Evolutionary conservation across 179 eudicot genomes (phyloP).

Genomic region (Beta lomatogona): DNA sequence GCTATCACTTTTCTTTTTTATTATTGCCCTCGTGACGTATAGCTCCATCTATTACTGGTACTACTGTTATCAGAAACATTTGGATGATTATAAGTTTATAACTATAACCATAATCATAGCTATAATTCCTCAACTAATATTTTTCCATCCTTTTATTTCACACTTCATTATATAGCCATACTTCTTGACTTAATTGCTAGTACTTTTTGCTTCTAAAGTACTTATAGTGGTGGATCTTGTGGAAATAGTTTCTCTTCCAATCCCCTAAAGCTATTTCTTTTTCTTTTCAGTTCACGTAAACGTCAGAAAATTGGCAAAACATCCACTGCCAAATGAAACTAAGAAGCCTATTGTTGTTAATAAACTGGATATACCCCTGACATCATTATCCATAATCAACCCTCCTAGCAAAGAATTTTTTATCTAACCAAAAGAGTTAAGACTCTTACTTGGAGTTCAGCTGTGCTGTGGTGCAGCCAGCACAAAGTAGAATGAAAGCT

Average conservation of each 20-base stretch:
- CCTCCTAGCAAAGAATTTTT: neutral
- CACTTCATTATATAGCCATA: too few relatives aligned
- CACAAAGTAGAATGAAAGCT: slow-evolving; percentile 88
- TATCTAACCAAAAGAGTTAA: neutral
- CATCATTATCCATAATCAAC: slow-evolving; percentile 1
- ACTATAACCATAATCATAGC: neutral
- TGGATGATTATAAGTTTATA: too few relatives aligned
- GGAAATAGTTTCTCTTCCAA: neutral
- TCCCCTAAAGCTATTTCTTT: too few relatives aligned
- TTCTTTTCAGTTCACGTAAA: neutral
- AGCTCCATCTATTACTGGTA: neutral
- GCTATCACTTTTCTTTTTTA: neutral
- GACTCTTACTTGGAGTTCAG: slow-evolving; percentile 85
- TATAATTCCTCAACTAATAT: neutral
- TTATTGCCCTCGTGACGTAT: neutral
- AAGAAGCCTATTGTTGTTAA: neutral
- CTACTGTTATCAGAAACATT: neutral
- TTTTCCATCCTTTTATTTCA: neutral
- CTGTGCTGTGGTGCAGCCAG: slow-evolving; percentile 99
- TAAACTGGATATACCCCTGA: neutral
- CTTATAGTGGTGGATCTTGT: too few relatives aligned
- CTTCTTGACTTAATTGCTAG: too few relatives aligned
- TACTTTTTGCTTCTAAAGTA: too few relatives aligned
- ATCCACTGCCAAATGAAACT: neutral
- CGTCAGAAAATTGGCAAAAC: neutral